Conservation (phyloP, 306 rosid genomes). For the Alnus glutinosa region DNA sequence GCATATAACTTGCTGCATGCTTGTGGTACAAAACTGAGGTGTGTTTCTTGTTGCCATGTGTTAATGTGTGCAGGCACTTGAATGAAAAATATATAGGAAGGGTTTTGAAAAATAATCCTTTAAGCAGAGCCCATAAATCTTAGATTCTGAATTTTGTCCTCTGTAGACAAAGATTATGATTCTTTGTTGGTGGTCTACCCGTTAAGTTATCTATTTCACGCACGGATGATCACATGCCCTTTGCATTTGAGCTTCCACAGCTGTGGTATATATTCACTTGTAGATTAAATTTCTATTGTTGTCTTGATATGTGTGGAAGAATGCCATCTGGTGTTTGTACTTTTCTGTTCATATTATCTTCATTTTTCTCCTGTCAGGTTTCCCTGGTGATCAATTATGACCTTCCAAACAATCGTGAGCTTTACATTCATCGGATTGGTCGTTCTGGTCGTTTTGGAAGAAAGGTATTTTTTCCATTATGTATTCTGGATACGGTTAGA, state of each 20-base stretch:
- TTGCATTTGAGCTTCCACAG: not conserved
- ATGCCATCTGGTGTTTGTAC: slow-evolving; percentile 10
- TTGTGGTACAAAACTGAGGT: not conserved
- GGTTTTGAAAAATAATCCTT: not conserved
- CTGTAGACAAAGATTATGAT: not conserved
- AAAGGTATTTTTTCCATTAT: slow-evolving; percentile 54
- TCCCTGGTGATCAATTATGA: slow-evolving; percentile 92
- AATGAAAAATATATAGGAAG: not conserved
- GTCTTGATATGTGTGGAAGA: not conserved
- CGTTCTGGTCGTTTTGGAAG: slow-evolving; percentile 99
- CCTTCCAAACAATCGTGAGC: slow-evolving; percentile 97
- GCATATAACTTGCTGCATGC: not conserved
- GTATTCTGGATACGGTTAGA: not conserved
- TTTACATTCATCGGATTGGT: slow-evolving; percentile 95
- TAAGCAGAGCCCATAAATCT: not conserved
- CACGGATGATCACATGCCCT: not conserved
- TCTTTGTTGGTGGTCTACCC: not conserved
- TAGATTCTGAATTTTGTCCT: not conserved
- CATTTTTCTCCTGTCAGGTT: slow-evolving; percentile 50
- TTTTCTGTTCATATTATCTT: not conserved
- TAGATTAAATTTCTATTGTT: not conserved
- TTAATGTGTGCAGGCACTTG: not conserved
- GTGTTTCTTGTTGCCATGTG: not conserved
- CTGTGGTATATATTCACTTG: not conserved
- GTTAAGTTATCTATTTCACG: not conserved